Evolutionary conservation across 345 rosid genomes (phyloP).

Genomic region (Eucalyptus marginata): DNA sequence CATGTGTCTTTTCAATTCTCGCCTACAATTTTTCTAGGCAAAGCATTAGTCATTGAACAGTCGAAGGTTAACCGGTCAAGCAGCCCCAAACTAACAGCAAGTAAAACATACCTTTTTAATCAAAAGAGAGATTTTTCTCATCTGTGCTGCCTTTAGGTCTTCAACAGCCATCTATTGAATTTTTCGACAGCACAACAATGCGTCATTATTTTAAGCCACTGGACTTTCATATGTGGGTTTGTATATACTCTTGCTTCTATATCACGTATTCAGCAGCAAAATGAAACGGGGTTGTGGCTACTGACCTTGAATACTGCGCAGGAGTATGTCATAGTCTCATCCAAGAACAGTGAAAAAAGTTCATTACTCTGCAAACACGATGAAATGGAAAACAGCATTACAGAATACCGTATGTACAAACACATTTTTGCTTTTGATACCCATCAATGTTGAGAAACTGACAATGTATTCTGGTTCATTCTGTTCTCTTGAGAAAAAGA

Average conservation of each 20-base stretch:
- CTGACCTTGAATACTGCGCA: constrained; percentile 70
- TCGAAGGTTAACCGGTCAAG: not conserved
- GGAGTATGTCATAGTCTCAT: constrained; percentile 85
- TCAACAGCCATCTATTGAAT: constrained; percentile 41
- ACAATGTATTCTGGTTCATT: not conserved
- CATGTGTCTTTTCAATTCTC: constrained; percentile 37
- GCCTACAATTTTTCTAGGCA: constrained; percentile 9
- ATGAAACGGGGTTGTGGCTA: not conserved
- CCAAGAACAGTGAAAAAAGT: constrained; percentile 69
- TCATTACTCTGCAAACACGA: constrained; percentile 54
- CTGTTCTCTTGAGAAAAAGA: not conserved
- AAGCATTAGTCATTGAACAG: not conserved
- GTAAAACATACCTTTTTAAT: constrained; percentile 44
- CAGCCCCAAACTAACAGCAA: not conserved
- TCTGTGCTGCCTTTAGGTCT: constrained; percentile 60
- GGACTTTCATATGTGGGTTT: not conserved
- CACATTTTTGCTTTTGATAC: not conserved
- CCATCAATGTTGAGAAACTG: not conserved
- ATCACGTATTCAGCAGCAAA: not conserved
- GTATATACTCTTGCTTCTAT: not conserved
- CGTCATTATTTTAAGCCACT: not conserved
- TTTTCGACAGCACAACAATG: not conserved
- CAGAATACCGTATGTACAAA: not conserved
- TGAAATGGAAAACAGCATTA: not conserved
- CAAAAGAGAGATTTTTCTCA: constrained; percentile 57